Base-by-base conservation (phyloP, 2,329 filamentous ascomycete genomes). In the Colletotrichum tropicicola region DNA sequence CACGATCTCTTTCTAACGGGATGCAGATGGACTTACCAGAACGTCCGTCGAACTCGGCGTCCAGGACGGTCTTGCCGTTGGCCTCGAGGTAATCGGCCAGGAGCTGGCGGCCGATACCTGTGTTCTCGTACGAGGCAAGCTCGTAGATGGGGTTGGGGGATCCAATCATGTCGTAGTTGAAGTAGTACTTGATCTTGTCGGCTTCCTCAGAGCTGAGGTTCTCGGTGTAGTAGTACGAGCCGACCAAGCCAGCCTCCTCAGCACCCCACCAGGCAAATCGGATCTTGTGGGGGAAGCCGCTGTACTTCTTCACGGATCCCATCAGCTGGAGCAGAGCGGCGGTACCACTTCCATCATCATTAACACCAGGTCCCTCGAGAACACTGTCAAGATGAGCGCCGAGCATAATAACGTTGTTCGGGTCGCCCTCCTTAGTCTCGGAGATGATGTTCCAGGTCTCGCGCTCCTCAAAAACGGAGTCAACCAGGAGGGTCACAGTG, bases 131-230 rank as follows among this genome's bases (percentile, higher is more conserved):
- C 3, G 83, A 74, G 44, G 69, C 70, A 2, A 66, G 21, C 59
- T 66, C 59, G 69, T 76, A 82, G 37, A 71, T 67, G 10, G 81
- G 77, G 12, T 72, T 69, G 1, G 74, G 73, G 6, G 79, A 82
- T 5, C 76, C 81, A 61, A 91, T 89, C 90, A 91, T 92, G 76
- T 92, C 89, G 70, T 89, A 90, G 78, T 92, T 90, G 73, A 91
- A 85, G 78, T 91, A 89, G 35, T 91, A 86, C 4, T 84, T 82
- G 70, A 92, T 87, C 75, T 86, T 88, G 65, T 85, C 79, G 1
- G 76, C 74, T 25, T 82, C 78, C 5, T 73, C 70, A 7, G 74
- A 66, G 9, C 73, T 70, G 28, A 82, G 74, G 3, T 73, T 71
- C n/a, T 72, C 66, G 3, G 73, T 77, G 58, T 82, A 82, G 71